Conservation (phyloP, 352 stramenopile species). For the Phytophthora fragariaefolia region DNA sequence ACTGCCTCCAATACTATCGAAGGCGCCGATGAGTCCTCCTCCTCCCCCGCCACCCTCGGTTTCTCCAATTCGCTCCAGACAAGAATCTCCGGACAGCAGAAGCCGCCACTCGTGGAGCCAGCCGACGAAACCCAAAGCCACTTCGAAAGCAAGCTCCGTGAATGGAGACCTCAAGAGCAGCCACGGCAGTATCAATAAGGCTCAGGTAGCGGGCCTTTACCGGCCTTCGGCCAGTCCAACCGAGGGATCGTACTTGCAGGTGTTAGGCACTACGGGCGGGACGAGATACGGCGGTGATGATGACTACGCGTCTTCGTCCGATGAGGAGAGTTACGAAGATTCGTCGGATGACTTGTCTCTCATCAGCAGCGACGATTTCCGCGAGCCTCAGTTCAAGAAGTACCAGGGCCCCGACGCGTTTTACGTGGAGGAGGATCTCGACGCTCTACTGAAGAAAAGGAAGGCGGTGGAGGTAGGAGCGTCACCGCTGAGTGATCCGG, state of each 20-base stretch:
- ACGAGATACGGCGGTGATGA: slow-evolving; percentile 32
- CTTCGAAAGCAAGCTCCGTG: slow-evolving; percentile 8
- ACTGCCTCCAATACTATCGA: slow-evolving; percentile 11
- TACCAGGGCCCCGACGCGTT: slow-evolving; percentile 35
- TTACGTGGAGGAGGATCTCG: slow-evolving; percentile 50
- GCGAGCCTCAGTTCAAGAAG: slow-evolving; percentile 38
- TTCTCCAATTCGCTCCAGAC: slow-evolving; percentile 7
- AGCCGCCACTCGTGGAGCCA: slow-evolving; percentile 11
- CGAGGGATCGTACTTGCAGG: slow-evolving; percentile 33
- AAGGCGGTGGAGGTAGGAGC: slow-evolving; percentile 16
- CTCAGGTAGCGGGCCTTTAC: slow-evolving; percentile 1
- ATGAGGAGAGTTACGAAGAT: slow-evolving; percentile 44
- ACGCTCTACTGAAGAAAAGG: slow-evolving; percentile 39
- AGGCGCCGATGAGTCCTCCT: slow-evolving; percentile 26
- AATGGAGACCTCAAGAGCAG: slow-evolving; percentile 22
- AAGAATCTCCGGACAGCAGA: slow-evolving; percentile 10
- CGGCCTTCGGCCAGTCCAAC: slow-evolving; percentile 21
- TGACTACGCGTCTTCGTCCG: slow-evolving; percentile 42
- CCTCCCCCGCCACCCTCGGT: slow-evolving; percentile 12
- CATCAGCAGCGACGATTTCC: slow-evolving; percentile 39
- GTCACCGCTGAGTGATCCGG: slow-evolving; percentile 16
- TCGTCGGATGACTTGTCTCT: slow-evolving; percentile 44
- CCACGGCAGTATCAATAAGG: slow-evolving; percentile 16
- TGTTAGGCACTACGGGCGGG: slow-evolving; percentile 38
- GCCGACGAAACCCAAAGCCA: slow-evolving; percentile 15